Conservation (phyloP, 2,329 filamentous ascomycete genomes). For the Phyllosticta citrichinensis region DNA sequence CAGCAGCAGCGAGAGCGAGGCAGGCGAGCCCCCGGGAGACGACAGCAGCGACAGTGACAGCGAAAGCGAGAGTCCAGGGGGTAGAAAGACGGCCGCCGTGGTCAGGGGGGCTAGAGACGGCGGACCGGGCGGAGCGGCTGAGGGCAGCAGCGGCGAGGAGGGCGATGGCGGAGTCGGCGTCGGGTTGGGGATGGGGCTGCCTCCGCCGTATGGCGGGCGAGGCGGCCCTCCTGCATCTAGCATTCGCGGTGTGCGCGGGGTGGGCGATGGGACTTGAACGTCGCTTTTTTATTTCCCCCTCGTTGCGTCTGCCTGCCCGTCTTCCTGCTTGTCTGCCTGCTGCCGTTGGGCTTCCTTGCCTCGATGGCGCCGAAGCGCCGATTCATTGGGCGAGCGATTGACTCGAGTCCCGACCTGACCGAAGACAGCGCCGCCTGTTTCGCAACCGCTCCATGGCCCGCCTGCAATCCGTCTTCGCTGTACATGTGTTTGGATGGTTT, state of each 20-base stretch:
- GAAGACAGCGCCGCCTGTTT: no score
- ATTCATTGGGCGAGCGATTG: no score
- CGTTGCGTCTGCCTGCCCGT: background rate
- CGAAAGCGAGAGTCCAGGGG: background rate
- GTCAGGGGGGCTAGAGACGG: background rate
- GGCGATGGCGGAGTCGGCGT: background rate
- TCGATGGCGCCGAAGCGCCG: no score
- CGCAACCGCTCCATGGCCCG: no score
- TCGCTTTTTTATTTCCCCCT: background rate
- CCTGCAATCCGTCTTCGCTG: no score
- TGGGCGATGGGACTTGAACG: background rate
- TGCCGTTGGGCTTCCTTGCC: no score
- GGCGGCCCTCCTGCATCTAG: background rate
- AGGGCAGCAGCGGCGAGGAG: background rate
- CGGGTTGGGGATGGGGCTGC: background rate
- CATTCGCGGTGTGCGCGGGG: background rate
- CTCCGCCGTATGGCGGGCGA: background rate
- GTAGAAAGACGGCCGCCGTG: background rate
- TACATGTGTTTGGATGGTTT: no score
- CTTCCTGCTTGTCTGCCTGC: background rate
- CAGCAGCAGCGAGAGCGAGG: background rate
- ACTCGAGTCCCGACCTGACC: no score
- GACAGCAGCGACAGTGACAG: background rate
- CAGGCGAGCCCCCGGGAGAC: background rate
- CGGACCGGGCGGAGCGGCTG: background rate